A percentile compares a stretch with the other conserved stretches of the same genome.
phyloP scores from a whole-genome alignment of 495 filamentous ascomycete genomes.

The Xylaria nigripes region DNA sequence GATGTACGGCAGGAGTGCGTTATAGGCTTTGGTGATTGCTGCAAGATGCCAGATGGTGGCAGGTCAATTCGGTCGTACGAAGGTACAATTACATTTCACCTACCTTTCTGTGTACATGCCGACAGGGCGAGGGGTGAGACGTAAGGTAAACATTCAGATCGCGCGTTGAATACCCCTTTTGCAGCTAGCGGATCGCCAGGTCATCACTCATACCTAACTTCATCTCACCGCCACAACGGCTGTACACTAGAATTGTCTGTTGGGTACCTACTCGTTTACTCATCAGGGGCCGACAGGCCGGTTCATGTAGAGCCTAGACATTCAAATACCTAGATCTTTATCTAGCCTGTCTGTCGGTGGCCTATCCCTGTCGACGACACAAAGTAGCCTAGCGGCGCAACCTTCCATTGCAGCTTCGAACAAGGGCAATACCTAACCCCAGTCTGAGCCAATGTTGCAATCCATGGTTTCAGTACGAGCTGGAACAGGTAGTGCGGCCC shows the following conservation, averaged over 20 bases:
- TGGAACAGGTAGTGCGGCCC: conserved; percentile 6
- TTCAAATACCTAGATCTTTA: conserved; percentile 1
- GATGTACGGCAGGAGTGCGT: neutral
- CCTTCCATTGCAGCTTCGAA: neutral
- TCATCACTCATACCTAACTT: conserved; percentile 4
- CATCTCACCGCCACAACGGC: conserved; percentile 10
- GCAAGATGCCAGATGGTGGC: conserved; percentile 2
- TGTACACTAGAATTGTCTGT: neutral
- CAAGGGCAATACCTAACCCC: neutral
- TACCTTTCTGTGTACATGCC: too few relatives aligned
- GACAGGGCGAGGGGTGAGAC: neutral
- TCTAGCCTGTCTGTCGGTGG: neutral
- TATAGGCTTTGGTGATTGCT: neutral
- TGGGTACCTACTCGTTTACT: neutral
- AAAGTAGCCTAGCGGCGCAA: neutral
- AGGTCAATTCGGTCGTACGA: neutral
- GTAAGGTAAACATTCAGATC: neutral
- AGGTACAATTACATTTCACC: neutral
- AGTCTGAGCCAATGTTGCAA: too few relatives aligned
- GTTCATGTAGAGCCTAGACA: conserved; percentile 3
- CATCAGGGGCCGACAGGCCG: conserved; percentile 9
- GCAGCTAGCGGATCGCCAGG: conserved; percentile 9
- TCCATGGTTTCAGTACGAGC: neutral
- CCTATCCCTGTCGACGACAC: conserved; percentile 2
- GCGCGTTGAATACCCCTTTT: conserved; percentile 10